These are phyloP conservation scores for Podospora pseudopauciseta DNA, from an alignment of 495 filamentous ascomycete genomes.

Conservation along the genomic window DNA sequence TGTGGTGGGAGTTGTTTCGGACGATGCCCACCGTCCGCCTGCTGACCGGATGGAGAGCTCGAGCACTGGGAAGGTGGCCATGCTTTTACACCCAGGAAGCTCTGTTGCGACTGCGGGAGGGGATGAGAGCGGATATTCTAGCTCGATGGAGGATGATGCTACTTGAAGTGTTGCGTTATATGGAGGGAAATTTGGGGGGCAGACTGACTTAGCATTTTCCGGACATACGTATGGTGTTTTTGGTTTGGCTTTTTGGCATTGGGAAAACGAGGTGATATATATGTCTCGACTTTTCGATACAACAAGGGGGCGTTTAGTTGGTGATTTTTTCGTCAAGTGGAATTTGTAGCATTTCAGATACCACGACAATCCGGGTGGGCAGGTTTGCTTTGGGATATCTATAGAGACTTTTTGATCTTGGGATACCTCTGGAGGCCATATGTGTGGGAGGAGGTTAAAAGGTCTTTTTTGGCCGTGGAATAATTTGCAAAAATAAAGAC, in stretches of 20 bases:
- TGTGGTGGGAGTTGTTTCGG: slow-evolving; percentile 11
- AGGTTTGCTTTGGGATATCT: too few relatives aligned
- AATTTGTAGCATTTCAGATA: too few relatives aligned
- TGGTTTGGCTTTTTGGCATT: not conserved
- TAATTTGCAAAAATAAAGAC: too few relatives aligned
- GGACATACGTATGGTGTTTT: not conserved
- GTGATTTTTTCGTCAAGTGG: too few relatives aligned
- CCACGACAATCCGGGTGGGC: too few relatives aligned
- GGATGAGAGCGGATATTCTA: not conserved
- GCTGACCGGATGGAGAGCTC: not conserved
- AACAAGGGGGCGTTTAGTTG: not conserved
- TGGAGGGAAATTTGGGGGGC: not conserved
- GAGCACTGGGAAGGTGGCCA: not conserved
- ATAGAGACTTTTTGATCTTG: too few relatives aligned
- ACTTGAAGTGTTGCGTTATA: not conserved
- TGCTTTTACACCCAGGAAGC: not conserved
- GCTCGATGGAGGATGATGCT: slow-evolving; percentile 4
- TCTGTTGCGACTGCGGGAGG: not conserved
- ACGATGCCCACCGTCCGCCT: slow-evolving; percentile 1
- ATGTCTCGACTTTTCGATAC: not conserved
- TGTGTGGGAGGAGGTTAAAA: too few relatives aligned
- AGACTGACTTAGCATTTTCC: not conserved
- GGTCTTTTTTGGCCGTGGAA: too few relatives aligned
- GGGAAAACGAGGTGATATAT: not conserved
- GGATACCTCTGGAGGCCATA: too few relatives aligned